Percentiles rank a stretch among this genome's conserved stretches.
Conservation (phyloP, 805 yeast species). For the Cyberlindnera maritima region DNA sequence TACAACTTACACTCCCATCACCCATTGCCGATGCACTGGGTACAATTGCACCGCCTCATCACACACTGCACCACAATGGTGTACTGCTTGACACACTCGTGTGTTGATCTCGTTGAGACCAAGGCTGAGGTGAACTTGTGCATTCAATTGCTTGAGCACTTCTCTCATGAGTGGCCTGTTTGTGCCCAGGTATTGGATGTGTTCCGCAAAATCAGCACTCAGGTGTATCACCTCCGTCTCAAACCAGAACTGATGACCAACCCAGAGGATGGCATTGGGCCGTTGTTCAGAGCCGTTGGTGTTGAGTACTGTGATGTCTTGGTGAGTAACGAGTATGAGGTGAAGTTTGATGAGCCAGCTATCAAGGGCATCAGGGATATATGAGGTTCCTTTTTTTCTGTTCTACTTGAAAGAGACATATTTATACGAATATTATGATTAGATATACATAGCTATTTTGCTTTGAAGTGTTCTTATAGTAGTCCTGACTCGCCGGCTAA, state of each 20-base stretch:
- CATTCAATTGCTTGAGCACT: conserved; percentile 44
- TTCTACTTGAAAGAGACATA: not conserved
- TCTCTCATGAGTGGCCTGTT: conserved; percentile 45
- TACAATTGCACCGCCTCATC: conserved; percentile 43
- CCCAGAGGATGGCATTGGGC: not conserved
- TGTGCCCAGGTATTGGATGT: conserved; percentile 44
- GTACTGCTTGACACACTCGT: conserved; percentile 45
- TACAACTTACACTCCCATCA: conserved; percentile 43
- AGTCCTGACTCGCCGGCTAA: no score
- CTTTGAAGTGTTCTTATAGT: no score
- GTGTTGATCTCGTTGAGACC: conserved; percentile 43
- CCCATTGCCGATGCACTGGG: conserved; percentile 48
- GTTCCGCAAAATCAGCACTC: conserved; percentile 37
- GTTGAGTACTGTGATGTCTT: conserved; percentile 45
- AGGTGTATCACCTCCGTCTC: conserved; percentile 33
- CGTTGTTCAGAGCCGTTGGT: conserved; percentile 38
- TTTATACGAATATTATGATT: not conserved
- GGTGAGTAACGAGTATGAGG: conserved; percentile 41
- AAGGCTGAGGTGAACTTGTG: conserved; percentile 45
- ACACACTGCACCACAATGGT: conserved; percentile 46
- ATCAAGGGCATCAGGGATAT: conserved; percentile 6
- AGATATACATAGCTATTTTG: not conserved
- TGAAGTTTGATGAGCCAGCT: conserved; percentile 26
- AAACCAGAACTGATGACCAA: not conserved
- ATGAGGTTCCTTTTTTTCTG: not conserved